A percentile compares a stretch with the other conserved stretches of the same genome.
phyloP scores from a whole-genome alignment of 2,329 filamentous ascomycete species.

The Ceratocystis cacaofunesta region DNA sequence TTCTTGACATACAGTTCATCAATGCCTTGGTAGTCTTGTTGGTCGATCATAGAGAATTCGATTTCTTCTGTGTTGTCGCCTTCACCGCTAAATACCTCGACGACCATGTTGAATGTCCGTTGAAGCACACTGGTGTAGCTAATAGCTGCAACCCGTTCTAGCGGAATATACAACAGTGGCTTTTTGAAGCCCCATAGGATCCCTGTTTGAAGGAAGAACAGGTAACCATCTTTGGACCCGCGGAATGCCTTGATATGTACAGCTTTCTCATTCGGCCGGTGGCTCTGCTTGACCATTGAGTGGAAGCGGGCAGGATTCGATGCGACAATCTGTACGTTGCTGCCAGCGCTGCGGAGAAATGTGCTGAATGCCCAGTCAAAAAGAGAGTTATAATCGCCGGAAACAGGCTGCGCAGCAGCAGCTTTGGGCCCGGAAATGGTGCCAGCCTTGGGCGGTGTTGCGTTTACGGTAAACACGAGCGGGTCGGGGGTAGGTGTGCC shows the following conservation, averaged over 20 bases:
- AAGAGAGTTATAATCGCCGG: conserved; percentile 43
- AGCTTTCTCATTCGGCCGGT: conserved; percentile 45
- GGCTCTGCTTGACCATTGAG: conserved; percentile 40
- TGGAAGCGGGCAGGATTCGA: conserved; percentile 43
- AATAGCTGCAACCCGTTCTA: conserved; percentile 45
- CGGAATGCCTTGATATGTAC: conserved; percentile 53
- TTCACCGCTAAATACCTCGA: conserved; percentile 40
- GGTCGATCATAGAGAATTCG: conserved; percentile 55
- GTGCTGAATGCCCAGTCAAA: conserved; percentile 46
- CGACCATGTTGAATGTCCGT: conserved; percentile 52
- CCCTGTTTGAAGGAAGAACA: conserved; percentile 52
- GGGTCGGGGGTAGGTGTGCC: conserved; percentile 37
- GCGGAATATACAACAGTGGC: conserved; percentile 48
- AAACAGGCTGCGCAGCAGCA: conserved; percentile 35
- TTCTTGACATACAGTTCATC: conserved; percentile 46
- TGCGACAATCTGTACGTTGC: conserved; percentile 33
- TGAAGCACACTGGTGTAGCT: conserved; percentile 54
- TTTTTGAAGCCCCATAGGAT: conserved; percentile 60
- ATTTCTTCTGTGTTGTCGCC: conserved; percentile 39
- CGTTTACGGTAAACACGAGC: conserved; percentile 48
- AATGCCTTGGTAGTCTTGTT: conserved; percentile 51
- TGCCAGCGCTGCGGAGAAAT: conserved; percentile 36
- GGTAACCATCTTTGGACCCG: conserved; percentile 52
- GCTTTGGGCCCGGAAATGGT: conserved; percentile 38
- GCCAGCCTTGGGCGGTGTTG: conserved; percentile 45